These are phyloP conservation scores for Musa troglodytarum DNA, from an alignment of 176 grass and related monocot species.

Conservation along the genomic window DNA sequence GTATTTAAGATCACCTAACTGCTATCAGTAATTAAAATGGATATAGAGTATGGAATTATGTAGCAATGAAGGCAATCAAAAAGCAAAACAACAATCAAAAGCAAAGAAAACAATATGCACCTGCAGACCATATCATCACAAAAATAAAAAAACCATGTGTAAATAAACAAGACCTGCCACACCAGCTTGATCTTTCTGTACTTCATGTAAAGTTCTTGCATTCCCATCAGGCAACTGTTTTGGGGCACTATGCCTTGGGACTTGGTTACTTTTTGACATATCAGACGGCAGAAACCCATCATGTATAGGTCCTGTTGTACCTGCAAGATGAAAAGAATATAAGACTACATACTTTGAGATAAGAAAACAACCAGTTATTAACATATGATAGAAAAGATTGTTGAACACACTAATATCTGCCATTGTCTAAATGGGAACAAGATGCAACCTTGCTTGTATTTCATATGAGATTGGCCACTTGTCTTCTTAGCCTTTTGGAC, in stretches of 20 bases:
- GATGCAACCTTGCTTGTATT: slow-evolving; percentile 57
- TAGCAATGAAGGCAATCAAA: neutral
- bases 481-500: slow-evolving; percentile 45
- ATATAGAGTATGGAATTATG: neutral
- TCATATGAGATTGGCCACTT: slow-evolving; percentile 37
- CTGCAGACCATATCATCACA: neutral
- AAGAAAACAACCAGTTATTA: neutral
- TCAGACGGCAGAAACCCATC: slow-evolving; percentile 27
- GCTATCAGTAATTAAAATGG: neutral
- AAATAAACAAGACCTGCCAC: slow-evolving; percentile 13
- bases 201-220: slow-evolving; percentile 15
- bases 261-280: slow-evolving; percentile 20
- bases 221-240: slow-evolving; percentile 27
- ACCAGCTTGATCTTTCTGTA: slow-evolving; percentile 13
- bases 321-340: slow-evolving; percentile 22
- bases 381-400: neutral
- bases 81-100: neutral
- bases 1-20: neutral
- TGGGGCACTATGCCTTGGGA: slow-evolving; percentile 32
- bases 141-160: neutral
- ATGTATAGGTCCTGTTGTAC: slow-evolving; percentile 13
- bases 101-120: neutral
- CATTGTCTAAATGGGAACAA: neutral
- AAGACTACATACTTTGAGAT: slow-evolving; percentile 2
- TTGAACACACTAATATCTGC: neutral